Percentiles rank a stretch among this genome's conserved stretches.
phyloP scores from a whole-genome alignment of 257 asterid genomes.

The Apocynum venetum region DNA sequence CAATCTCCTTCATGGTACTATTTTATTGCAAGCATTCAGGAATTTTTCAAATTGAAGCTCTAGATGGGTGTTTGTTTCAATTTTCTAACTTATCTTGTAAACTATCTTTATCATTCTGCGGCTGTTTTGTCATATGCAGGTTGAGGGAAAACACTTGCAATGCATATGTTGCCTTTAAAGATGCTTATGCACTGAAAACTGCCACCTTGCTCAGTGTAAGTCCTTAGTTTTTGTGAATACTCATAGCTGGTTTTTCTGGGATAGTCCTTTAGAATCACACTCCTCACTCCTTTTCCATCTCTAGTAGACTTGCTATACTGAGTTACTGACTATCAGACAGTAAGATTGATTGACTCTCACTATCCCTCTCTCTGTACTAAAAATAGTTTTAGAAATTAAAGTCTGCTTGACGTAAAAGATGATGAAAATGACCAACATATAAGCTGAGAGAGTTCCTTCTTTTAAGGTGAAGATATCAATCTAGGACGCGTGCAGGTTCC shows the following conservation, averaged over 20 bases:
- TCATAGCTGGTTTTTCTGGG: neutral
- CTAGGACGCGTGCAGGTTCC: neutral
- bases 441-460: neutral
- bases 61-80: neutral
- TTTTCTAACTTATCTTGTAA: slow-evolving; percentile 3
- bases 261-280: neutral
- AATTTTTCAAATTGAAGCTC: neutral
- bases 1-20: no score
- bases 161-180: slow-evolving; percentile 49
- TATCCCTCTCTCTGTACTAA: neutral
- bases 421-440: neutral
- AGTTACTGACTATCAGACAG: neutral
- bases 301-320: neutral
- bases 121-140: slow-evolving; percentile 28
- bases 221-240: slow-evolving; percentile 9
- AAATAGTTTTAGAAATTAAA: neutral
- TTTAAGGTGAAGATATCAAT: neutral
- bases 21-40: neutral
- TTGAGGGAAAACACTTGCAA: slow-evolving; percentile 32
- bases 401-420: neutral
- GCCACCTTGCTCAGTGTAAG: slow-evolving; percentile 56
- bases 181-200: slow-evolving; percentile 51
- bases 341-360: neutral
- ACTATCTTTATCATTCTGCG: neutral
- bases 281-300: neutral